These are phyloP conservation scores for Alternaria alternata DNA, from an alignment of 2,329 filamentous ascomycete species.

Conservation along the genomic window DNA sequence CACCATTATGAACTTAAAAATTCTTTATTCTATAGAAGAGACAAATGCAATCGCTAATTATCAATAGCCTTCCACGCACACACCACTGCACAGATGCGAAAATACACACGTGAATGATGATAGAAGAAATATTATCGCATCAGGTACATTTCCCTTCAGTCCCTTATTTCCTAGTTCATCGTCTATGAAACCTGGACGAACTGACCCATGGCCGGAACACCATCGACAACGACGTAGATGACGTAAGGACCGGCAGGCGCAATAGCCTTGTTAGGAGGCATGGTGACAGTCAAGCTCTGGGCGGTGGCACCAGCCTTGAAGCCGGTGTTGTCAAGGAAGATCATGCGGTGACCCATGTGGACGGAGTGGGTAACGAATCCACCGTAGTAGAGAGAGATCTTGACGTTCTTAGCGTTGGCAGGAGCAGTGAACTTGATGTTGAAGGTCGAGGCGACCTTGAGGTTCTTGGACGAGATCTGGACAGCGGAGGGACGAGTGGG, in stretches of 20 bases:
- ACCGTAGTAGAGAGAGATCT: constrained; percentile 64
- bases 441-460: constrained; percentile 57
- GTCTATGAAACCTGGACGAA: constrained; percentile 56
- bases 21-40: neutral
- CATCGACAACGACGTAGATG: constrained; percentile 66
- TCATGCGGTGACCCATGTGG: constrained; percentile 69
- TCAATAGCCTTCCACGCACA: neutral
- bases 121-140: neutral
- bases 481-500: constrained; percentile 62
- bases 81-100: neutral
- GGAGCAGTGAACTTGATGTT: constrained; percentile 58
- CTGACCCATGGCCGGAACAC: constrained; percentile 62
- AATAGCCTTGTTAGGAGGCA: constrained; percentile 64
- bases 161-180: neutral
- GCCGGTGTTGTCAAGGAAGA: constrained; percentile 60
- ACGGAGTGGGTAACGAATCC: constrained; percentile 69
- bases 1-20: neutral
- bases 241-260: constrained; percentile 68
- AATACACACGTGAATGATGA: neutral
- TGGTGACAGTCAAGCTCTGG: constrained; percentile 61
- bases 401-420: constrained; percentile 53
- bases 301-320: constrained; percentile 53
- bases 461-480: constrained; percentile 53
- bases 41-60: neutral
- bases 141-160: neutral